Conservation (phyloP, 257 asterid species). For the Solanum acaule region DNA sequence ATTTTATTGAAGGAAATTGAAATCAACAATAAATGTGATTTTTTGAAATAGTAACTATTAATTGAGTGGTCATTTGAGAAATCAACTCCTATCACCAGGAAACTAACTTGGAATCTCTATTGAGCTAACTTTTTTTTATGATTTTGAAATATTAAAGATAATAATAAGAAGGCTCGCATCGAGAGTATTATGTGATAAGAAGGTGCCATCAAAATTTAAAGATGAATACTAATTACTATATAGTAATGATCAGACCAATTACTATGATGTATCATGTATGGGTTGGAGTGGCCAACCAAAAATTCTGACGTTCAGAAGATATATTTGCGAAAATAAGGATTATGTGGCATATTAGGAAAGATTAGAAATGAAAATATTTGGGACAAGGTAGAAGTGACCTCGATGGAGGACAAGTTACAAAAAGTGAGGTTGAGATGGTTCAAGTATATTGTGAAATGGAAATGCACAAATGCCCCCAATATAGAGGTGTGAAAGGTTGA, state of each 20-base stretch:
- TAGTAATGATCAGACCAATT: not conserved
- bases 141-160: not conserved
- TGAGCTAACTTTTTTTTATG: not conserved
- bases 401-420: not conserved
- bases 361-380: not conserved
- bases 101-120: not conserved
- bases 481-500: not conserved
- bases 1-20: not conserved
- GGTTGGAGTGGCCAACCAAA: not conserved
- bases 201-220: not conserved
- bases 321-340: not conserved
- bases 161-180: not conserved
- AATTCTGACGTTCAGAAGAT: not conserved
- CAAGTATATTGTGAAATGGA: not conserved
- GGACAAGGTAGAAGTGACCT: not conserved
- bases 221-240: too few relatives aligned
- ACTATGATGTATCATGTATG: not conserved
- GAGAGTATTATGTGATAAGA: not conserved
- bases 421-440: not conserved
- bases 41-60: not conserved
- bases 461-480: not conserved
- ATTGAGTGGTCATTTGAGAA: not conserved
- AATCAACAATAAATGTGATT: not conserved
- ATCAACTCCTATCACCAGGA: not conserved
- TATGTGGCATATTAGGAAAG: not conserved